Percentiles rank a stretch among this genome's conserved stretches.
These are phyloP conservation scores for Rhizophagus clarus DNA, from an alignment of 192 early-diverging fungal species.

Conservation along the genomic window DNA sequence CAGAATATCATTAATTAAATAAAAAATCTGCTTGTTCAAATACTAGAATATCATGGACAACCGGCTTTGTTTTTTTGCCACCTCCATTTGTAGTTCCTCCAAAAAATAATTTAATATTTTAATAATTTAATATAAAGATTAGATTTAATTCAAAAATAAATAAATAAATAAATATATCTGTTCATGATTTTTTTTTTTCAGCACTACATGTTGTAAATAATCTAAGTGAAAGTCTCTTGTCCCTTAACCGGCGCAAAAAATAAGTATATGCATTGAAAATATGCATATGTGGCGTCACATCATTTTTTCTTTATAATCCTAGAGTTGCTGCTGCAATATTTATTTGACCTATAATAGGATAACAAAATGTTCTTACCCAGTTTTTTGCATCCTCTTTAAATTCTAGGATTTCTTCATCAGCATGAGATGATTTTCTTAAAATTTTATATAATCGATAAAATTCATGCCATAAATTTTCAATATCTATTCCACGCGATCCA, in stretches of 20 bases:
- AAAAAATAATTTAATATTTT: conserved; percentile 12
- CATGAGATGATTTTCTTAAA: neutral
- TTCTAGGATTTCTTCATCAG: too few relatives aligned
- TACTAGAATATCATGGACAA: conserved; percentile 2
- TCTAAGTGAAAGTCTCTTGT: neutral
- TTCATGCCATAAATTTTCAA: too few relatives aligned
- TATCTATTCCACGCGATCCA: too few relatives aligned
- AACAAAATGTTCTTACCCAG: neutral
- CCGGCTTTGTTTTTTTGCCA: neutral
- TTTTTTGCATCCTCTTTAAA: too few relatives aligned
- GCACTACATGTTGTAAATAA: neutral
- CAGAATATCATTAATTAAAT: conserved; percentile 13
- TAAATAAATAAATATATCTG: too few relatives aligned
- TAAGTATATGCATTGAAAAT: too few relatives aligned
- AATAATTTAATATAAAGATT: too few relatives aligned
- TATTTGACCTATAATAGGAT: neutral
- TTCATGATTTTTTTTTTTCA: neutral
- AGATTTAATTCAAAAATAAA: too few relatives aligned
- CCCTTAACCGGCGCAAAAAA: neutral
- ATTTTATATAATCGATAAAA: too few relatives aligned
- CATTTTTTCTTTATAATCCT: neutral
- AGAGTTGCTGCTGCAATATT: neutral
- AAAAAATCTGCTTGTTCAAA: conserved; percentile 26
- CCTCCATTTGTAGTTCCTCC: neutral
- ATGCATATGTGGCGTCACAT: neutral